Base-by-base conservation (phyloP, 345 rosid species). In the Firmiana major region DNA sequence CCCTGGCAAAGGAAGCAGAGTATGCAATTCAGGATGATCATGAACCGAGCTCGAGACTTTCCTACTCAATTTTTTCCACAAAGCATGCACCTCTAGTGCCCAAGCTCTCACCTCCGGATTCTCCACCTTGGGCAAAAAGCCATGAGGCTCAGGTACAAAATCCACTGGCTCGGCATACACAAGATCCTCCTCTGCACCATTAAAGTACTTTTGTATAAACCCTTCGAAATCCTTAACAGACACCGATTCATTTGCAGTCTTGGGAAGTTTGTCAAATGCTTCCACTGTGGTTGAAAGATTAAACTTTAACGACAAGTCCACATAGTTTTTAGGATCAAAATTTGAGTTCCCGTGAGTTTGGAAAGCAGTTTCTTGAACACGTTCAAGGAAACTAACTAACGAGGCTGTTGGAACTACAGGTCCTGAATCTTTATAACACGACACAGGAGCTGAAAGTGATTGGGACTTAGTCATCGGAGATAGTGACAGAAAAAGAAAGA, bases 11-110 rank as follows among this genome's bases (percentile, higher is more conserved):
- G 92, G 90, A 31, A 95, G 88, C 81, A 95, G 82, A 69, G 97
- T 93, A 78, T 95, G 96, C 67, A 79, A 75, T 6, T 89, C 91
- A 3, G 94, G 90, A 15, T 58, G 81, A 63, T 85, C 80, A 49
- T n/a, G 75, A 1, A 90, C 94, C 1, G 88, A 81, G 49, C 63
- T 81, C 10, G 98, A 87, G 28, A 90, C 87, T 77, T 72, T 85
- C 82, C 90, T 70, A 69, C 91, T 87, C 79, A 95, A 84, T 71
- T 81, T 90, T 81, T 79, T 90, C 99, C 99, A 95, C 24, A 93
- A 82, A 3, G 85, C 66, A 85, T 95, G 97, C 17, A 95, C 86
- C 79, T 88, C 86, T 54, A 89, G 75, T 2, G 98, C 98, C 99
- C 99, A 93, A 2, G 77, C 83, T 76, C 94, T 88, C 63, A 92